Conservation (phyloP, 1,284 basidiomycete genomes). For the Cryptococcus sp. region DNA sequence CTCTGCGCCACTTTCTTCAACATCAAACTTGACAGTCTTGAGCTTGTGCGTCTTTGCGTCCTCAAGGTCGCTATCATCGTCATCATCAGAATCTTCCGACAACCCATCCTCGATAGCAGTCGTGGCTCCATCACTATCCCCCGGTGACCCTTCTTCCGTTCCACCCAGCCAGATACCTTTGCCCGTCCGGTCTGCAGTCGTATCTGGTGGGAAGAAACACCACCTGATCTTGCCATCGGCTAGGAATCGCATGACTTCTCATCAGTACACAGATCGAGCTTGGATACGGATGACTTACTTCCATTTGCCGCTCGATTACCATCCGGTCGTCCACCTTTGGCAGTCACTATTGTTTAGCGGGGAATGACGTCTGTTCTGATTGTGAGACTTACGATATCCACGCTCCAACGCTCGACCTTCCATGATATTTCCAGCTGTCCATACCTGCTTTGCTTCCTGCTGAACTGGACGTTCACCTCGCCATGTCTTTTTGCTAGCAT, state of each 20-base stretch:
- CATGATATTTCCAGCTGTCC: conserved; percentile 62
- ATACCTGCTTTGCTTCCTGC: conserved; percentile 61
- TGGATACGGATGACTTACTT: conserved; percentile 53
- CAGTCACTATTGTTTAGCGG: conserved; percentile 62
- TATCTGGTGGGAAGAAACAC: conserved; percentile 71
- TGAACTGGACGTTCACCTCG: conserved; percentile 55
- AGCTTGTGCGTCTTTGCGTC: conserved; percentile 24
- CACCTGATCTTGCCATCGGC: conserved; percentile 74
- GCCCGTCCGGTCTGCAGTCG: conserved; percentile 6
- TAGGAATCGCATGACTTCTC: conserved; percentile 66
- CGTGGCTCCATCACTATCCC: conserved; percentile 3
- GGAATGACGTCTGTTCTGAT: no score
- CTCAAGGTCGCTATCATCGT: conserved; percentile 16
- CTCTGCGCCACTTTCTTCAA: conserved; percentile 11
- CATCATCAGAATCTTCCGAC: conserved; percentile 11
- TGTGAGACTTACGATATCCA: conserved; percentile 54
- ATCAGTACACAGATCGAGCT: background rate
- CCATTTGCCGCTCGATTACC: conserved; percentile 81
- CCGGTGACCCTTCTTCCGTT: conserved; percentile 1
- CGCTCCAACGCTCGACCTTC: conserved; percentile 69
- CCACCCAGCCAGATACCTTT: background rate
- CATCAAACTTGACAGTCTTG: background rate
- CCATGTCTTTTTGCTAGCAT: conserved; percentile 38
- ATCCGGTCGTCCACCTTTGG: conserved; percentile 82
- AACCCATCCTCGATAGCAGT: conserved; percentile 9